Percentiles rank a stretch among this genome's conserved stretches.
Evolutionary conservation across 2,329 filamentous ascomycete species (phyloP).

Genomic region (Graphiopsis chlorocephala): DNA sequence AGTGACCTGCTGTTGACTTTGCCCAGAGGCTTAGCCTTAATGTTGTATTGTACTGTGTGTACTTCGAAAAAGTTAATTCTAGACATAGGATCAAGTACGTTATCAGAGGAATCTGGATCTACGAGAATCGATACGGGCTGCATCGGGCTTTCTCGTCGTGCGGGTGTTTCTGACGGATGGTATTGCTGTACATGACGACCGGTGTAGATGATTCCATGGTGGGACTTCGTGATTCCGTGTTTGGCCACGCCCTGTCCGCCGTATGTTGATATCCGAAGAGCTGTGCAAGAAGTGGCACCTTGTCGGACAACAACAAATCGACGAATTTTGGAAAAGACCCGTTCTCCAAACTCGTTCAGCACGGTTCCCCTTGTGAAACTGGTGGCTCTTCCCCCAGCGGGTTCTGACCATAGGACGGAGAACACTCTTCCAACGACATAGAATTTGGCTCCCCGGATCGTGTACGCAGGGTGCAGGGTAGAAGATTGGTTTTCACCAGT

Average conservation of each 20-base stretch:
- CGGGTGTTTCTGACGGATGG: conserved; percentile 11
- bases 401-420: conserved; percentile 24
- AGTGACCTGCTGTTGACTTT: conserved; percentile 20
- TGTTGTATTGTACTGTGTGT: conserved; percentile 26
- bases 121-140: conserved; percentile 21
- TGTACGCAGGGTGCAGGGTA: too few relatives aligned
- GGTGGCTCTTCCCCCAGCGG: conserved; percentile 15
- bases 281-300: conserved; percentile 19
- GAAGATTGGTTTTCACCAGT: too few relatives aligned
- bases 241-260: conserved; percentile 23
- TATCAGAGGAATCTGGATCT: conserved; percentile 5
- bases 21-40: conserved; percentile 25
- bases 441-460: too few relatives aligned
- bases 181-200: conserved; percentile 7
- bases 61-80: conserved; percentile 22
- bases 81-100: conserved; percentile 19
- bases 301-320: conserved; percentile 28
- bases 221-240: conserved; percentile 18
- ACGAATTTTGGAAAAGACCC: conserved; percentile 25
- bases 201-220: conserved; percentile 31
- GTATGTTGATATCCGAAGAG: conserved; percentile 28
- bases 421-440: conserved; percentile 23
- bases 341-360: conserved; percentile 14
- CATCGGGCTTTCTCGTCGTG: conserved; percentile 19
- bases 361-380: too few relatives aligned